phyloP scores from a whole-genome alignment of 2,329 filamentous ascomycete species.

The Cladosporium phlei region DNA sequence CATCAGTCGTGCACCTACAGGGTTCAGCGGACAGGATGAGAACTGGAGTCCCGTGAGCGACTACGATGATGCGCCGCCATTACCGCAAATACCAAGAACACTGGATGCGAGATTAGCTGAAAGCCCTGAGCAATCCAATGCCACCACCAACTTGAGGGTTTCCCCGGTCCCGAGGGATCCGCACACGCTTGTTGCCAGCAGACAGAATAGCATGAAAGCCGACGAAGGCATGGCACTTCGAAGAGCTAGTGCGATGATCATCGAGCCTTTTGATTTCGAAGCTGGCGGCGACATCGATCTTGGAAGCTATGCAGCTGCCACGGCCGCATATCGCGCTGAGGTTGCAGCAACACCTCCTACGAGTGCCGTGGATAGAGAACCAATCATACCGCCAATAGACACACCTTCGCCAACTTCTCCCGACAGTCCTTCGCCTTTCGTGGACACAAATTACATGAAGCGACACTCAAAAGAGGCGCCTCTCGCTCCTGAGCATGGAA shows the following conservation, averaged over 20 bases:
- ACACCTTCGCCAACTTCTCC: conserved; percentile 9
- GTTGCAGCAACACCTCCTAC: conserved; percentile 4
- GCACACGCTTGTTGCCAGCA: not conserved
- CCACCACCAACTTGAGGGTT: not conserved
- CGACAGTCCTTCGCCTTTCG: conserved; percentile 20
- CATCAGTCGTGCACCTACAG: conserved; percentile 16
- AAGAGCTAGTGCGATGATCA: conserved; percentile 27
- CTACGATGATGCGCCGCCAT: conserved; percentile 31
- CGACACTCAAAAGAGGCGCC: conserved; percentile 21
- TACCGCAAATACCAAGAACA: not conserved
- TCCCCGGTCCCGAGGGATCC: conserved; percentile 1
- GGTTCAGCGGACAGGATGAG: conserved; percentile 20
- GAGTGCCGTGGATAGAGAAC: not conserved
- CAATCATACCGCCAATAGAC: not conserved
- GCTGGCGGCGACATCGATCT: conserved; percentile 16
- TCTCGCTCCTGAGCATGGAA: conserved; percentile 10
- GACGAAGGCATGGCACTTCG: conserved; percentile 30
- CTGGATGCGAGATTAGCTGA: not conserved
- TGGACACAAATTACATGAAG: conserved; percentile 26
- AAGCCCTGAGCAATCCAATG: not conserved
- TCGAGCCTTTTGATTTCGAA: conserved; percentile 22
- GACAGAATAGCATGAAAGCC: conserved; percentile 20
- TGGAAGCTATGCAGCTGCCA: conserved; percentile 4
- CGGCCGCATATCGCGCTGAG: conserved; percentile 9
- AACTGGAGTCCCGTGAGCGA: conserved; percentile 46